Conservation (phyloP, 2,329 filamentous ascomycete species). For the Mycosphaerelloides madeirae region DNA sequence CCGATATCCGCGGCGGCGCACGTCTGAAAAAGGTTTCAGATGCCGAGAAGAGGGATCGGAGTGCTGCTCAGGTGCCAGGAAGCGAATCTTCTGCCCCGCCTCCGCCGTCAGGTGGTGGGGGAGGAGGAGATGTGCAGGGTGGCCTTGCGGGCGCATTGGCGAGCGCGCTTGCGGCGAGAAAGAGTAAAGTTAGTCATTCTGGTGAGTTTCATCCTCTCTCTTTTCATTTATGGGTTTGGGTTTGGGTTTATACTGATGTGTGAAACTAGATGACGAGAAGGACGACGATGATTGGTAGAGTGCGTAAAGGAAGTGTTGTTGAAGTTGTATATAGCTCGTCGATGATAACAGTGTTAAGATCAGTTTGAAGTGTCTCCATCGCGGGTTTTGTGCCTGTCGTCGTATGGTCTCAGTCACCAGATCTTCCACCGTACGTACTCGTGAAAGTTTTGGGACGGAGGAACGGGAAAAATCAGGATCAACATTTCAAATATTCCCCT, state of each 20-base stretch:
- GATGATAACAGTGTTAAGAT: too few relatives aligned
- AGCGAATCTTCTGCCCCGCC: conserved; percentile 48
- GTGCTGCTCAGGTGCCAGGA: conserved; percentile 58
- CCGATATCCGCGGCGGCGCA: conserved; percentile 64
- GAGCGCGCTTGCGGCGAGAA: conserved; percentile 77
- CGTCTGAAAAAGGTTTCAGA: conserved; percentile 70
- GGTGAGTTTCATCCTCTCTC: conserved; percentile 60
- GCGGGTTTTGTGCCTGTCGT: too few relatives aligned
- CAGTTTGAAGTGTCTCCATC: too few relatives aligned
- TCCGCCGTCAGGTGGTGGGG: conserved; percentile 55
- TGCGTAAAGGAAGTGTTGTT: too few relatives aligned
- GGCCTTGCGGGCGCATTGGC: conserved; percentile 57
- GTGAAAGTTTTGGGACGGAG: too few relatives aligned
- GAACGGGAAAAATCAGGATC: too few relatives aligned
- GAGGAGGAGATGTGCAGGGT: conserved; percentile 42
- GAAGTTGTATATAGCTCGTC: conserved; percentile 2
- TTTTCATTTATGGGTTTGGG: background rate
- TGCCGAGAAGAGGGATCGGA: conserved; percentile 66
- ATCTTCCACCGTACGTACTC: too few relatives aligned
- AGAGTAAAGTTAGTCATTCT: conserved; percentile 90
- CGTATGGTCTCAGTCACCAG: too few relatives aligned
- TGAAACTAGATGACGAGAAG: conserved; percentile 62
- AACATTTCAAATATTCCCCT: too few relatives aligned
- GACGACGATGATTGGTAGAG: conserved; percentile 69
- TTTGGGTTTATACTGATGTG: background rate